phyloP scores from a whole-genome alignment of 2,329 filamentous ascomycete species.

The Pseudogymnoascus verrucosus region DNA sequence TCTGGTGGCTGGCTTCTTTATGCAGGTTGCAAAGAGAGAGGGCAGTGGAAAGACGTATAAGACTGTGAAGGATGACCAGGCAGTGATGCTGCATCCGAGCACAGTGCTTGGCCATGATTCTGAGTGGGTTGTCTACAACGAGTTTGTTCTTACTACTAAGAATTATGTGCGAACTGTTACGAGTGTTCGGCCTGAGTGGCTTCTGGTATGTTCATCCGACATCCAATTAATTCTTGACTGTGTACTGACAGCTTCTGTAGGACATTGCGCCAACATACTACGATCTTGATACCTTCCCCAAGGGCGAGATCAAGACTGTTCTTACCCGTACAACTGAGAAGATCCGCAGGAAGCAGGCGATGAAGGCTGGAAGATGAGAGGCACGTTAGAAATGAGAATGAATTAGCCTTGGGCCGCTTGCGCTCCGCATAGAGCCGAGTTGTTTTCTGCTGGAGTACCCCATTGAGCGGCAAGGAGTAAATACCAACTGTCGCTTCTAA shows the following conservation, averaged over 20 bases:
- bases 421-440: no score
- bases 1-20: slow-evolving; percentile 93
- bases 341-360: slow-evolving; percentile 42
- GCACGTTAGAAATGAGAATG: background rate
- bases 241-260: slow-evolving; percentile 38
- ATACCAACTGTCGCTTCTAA: background rate
- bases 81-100: slow-evolving; percentile 84
- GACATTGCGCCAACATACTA: slow-evolving; percentile 94
- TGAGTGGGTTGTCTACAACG: slow-evolving; percentile 97
- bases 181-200: slow-evolving; percentile 86
- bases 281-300: slow-evolving; percentile 71
- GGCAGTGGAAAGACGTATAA: slow-evolving; percentile 81
- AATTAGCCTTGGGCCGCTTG: background rate
- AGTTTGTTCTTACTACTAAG: slow-evolving; percentile 96
- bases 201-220: slow-evolving; percentile 57
- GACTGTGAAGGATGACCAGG: slow-evolving; percentile 95
- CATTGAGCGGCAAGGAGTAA: background rate
- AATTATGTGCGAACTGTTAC: slow-evolving; percentile 96
- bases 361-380: background rate
- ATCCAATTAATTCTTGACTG: slow-evolving; percentile 10
- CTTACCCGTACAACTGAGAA: slow-evolving; percentile 51
- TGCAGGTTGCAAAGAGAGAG: slow-evolving; percentile 97
- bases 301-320: slow-evolving; percentile 75
- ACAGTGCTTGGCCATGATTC: slow-evolving; percentile 82
- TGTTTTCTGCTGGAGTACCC: background rate